Evolutionary conservation across 306 rosid genomes (phyloP), one percentile per base, ranked within the genome.

Genomic region (Corylus americana): DNA sequence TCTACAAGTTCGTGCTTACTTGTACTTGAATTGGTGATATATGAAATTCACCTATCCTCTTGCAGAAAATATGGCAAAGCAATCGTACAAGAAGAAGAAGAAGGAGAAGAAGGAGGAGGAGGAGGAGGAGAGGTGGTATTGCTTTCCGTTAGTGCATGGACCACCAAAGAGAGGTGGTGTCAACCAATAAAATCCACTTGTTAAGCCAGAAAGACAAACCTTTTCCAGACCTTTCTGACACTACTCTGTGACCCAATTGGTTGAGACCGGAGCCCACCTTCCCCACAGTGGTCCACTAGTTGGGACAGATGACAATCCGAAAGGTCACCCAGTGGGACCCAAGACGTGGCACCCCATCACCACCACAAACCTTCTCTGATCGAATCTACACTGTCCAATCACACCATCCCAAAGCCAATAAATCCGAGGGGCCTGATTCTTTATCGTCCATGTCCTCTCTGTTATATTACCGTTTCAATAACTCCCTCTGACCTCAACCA

Each of bases 281-380:
- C 74, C 74, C 73, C 58, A 78, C 45, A 57, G 84, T 68, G 81
- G 85, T 71, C 79, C 83, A 75, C 72, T 16, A 25, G 68, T 49
- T 47, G 75, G 80, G 55, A 48, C 77, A 27, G 74, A 68, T 29
- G 76, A 76, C 25, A 50, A 2, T 1, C 47, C 74, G 27, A 18
- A 16, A 11, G 62, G 16, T 77, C 71, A 67, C 50, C 63, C 18
- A 31, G 73, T 78, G 49, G 83, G 79, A 7, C 78, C 79, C 45
- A 27, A 73, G 77, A 75, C 76, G 74, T 82, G 69, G 69, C 80
- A 11, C 68, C 61, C 61, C 82, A 59, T 37, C 70, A 51, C 0
- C 44, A 71, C 54, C 73, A 1, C 27, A 22, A 7, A 5, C 11
- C 45, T 12, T 59, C 25, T 42, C 58, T 66, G 76, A 75, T 75